Evolutionary conservation across 306 rosid genomes (phyloP).

Genomic region (Oemleria cerasiformis): DNA sequence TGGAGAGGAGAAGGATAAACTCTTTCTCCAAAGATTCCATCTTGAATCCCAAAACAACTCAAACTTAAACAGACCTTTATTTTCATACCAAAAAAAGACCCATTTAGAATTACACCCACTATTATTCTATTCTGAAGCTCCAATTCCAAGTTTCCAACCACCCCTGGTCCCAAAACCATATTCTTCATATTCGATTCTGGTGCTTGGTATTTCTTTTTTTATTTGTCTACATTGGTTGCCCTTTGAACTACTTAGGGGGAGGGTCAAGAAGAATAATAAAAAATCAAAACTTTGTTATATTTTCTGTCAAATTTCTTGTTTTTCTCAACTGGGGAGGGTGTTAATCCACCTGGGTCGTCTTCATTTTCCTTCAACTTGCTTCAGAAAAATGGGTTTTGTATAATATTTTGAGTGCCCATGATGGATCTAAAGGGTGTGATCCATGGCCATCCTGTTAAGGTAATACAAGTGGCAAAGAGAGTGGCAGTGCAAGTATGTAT

Average conservation of each 20-base stretch:
- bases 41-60: not conserved
- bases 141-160: constrained; percentile 38
- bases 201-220: constrained; percentile 48
- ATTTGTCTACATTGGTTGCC: constrained; percentile 56
- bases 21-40: not conserved
- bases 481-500: not conserved
- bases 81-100: not conserved
- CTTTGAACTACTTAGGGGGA: constrained; percentile 19
- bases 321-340: constrained; percentile 36
- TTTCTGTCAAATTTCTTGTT: constrained; percentile 12
- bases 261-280: not conserved
- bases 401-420: constrained; percentile 30
- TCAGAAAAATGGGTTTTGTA: constrained; percentile 36
- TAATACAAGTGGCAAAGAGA: constrained; percentile 30
- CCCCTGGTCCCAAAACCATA: constrained; percentile 23
- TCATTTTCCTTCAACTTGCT: constrained; percentile 25
- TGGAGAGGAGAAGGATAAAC: constrained; percentile 18
- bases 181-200: constrained; percentile 28
- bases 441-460: constrained; percentile 60
- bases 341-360: constrained; percentile 34
- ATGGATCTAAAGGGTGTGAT: constrained; percentile 82
- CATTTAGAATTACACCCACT: not conserved
- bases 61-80: constrained; percentile 8
- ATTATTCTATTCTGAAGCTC: constrained; percentile 34
- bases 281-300: not conserved